These are phyloP conservation scores for Phytophthora quininea DNA, from an alignment of 352 stramenopile genomes.

Conservation along the genomic window DNA sequence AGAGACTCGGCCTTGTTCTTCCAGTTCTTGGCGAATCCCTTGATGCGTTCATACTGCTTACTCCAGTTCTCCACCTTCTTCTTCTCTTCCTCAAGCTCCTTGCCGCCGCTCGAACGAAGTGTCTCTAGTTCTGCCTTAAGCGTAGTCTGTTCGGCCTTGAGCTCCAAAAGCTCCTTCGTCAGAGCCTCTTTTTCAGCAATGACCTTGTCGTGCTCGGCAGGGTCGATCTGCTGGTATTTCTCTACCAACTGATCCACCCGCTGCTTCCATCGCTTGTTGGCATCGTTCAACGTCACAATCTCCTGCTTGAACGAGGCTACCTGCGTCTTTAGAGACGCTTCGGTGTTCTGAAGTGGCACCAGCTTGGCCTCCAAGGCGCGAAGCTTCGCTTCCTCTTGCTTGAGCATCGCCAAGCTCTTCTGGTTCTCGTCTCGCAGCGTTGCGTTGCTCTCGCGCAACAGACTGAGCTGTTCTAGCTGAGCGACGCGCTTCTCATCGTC, in stretches of 20 bases:
- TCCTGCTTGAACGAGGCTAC: conserved; percentile 71
- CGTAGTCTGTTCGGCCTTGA: conserved; percentile 46
- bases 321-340: conserved; percentile 52
- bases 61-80: conserved; percentile 70
- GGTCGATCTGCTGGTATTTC: conserved; percentile 85
- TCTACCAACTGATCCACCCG: conserved; percentile 84
- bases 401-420: conserved; percentile 56
- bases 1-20: conserved; percentile 76
- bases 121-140: conserved; percentile 59
- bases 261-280: conserved; percentile 81
- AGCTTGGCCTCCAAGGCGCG: conserved; percentile 57
- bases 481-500: conserved; percentile 60
- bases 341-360: conserved; percentile 50
- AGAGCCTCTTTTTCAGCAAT: conserved; percentile 62
- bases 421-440: conserved; percentile 77
- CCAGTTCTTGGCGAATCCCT: conserved; percentile 84
- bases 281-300: conserved; percentile 56
- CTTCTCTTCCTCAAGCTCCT: conserved; percentile 66
- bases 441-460: conserved; percentile 82
- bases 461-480: conserved; percentile 74
- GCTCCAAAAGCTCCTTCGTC: conserved; percentile 47
- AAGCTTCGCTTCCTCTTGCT: conserved; percentile 57
- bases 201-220: conserved; percentile 72
- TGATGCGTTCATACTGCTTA: conserved; percentile 83
- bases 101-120: conserved; percentile 50